Evolutionary conservation across 192 early-diverging fungal species (phyloP).

Genomic region (Cetraspora pellucida): DNA sequence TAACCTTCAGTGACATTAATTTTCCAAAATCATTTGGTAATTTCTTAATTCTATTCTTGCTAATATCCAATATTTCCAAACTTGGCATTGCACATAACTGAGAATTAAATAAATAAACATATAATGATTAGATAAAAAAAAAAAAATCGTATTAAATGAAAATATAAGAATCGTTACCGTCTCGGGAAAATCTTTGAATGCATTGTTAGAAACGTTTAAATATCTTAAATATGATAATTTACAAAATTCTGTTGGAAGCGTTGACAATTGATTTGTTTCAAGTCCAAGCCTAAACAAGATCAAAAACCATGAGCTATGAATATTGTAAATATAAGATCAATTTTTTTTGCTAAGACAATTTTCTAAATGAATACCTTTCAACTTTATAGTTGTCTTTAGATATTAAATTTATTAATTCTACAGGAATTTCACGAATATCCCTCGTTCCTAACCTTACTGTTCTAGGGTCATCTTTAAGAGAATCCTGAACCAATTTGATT

Average conservation of each 20-base stretch:
- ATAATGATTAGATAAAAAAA: background rate
- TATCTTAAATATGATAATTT: slow-evolving; percentile 45
- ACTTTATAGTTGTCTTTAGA: slow-evolving; percentile 6
- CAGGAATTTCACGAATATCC: background rate
- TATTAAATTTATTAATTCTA: background rate
- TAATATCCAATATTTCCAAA: slow-evolving; percentile 48
- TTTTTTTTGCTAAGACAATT: background rate
- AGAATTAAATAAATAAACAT: no score
- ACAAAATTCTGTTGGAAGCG: slow-evolving; percentile 43
- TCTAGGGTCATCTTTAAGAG: background rate
- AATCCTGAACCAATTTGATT: background rate
- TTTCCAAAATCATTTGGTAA: slow-evolving; percentile 44
- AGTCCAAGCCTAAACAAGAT: slow-evolving; percentile 24
- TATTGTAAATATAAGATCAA: background rate
- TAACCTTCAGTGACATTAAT: slow-evolving; percentile 44
- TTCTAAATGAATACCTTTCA: slow-evolving; percentile 12
- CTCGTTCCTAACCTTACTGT: background rate
- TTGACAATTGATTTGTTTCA: slow-evolving; percentile 33
- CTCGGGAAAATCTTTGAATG: slow-evolving; percentile 43
- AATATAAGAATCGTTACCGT: slow-evolving; percentile 35
- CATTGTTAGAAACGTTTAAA: slow-evolving; percentile 44
- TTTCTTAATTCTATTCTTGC: slow-evolving; percentile 45
- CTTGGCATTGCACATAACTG: slow-evolving; percentile 45
- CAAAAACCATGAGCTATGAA: background rate
- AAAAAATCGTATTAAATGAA: slow-evolving; percentile 6